Conservation (phyloP, 495 filamentous ascomycete genomes). For the Neurospora intermedia region DNA sequence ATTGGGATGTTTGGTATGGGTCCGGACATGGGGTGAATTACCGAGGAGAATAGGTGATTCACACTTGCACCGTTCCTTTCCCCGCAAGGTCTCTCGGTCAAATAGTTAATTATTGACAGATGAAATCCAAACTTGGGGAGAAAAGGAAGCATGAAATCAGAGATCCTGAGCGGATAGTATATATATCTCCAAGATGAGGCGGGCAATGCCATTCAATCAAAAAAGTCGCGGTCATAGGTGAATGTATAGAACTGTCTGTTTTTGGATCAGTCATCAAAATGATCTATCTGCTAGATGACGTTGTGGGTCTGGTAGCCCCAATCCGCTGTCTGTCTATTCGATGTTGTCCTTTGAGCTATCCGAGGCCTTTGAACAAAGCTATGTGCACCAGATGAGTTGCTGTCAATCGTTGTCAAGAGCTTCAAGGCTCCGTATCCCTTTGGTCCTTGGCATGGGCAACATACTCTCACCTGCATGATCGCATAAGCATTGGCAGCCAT, state of each 20-base stretch:
- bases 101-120: neutral
- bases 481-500: conserved; percentile 4
- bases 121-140: neutral
- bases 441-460: neutral
- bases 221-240: neutral
- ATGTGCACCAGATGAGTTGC: neutral
- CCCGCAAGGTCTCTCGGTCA: neutral
- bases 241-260: neutral
- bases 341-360: neutral
- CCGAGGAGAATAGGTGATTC: neutral
- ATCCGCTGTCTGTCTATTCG: neutral
- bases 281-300: neutral
- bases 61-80: neutral
- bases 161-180: neutral
- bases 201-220: neutral
- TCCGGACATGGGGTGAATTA: neutral
- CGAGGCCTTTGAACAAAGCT: neutral
- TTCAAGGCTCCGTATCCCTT: neutral
- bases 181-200: neutral
- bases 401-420: neutral
- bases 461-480: neutral
- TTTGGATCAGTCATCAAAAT: neutral
- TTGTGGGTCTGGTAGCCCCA: neutral
- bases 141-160: neutral
- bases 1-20: neutral